Conservation (phyloP, 2,329 filamentous ascomycete species). For the Cladosporium sp. region DNA sequence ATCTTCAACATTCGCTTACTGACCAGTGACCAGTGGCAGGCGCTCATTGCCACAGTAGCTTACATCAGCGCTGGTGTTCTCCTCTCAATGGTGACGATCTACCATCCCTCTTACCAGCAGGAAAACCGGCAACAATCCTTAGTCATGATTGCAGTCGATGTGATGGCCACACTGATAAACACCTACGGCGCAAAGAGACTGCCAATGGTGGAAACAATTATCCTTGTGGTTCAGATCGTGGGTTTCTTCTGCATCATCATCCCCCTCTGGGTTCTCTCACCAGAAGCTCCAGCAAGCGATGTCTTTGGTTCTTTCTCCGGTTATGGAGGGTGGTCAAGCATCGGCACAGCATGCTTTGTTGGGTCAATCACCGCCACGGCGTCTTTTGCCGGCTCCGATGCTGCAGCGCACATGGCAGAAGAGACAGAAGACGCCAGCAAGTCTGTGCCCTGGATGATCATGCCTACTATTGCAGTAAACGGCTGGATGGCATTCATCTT, state of each 20-base stretch:
- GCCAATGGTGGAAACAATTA: constrained; percentile 34
- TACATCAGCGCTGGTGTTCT: background rate
- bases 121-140: constrained; percentile 26
- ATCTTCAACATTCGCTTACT: constrained; percentile 23
- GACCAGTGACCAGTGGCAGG: background rate
- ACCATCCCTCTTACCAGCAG: constrained; percentile 21
- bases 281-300: constrained; percentile 11
- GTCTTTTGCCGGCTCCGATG: constrained; percentile 22
- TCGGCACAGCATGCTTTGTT: constrained; percentile 27
- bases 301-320: constrained; percentile 34
- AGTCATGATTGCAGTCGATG: constrained; percentile 31
- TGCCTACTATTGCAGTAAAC: constrained; percentile 24
- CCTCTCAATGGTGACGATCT: constrained; percentile 2
- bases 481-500: constrained; percentile 19
- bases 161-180: constrained; percentile 31
- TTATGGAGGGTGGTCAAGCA: constrained; percentile 34
- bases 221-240: constrained; percentile 24
- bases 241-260: constrained; percentile 28
- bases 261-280: constrained; percentile 26
- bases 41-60: background rate
- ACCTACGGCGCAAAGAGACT: constrained; percentile 30
- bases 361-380: constrained; percentile 27
- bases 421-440: constrained; percentile 25
- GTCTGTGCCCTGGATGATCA: constrained; percentile 27
- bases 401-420: constrained; percentile 30